Percentiles rank a stretch among this genome's conserved stretches.
These are phyloP conservation scores for Eruca vesicaria DNA, from an alignment of 441 rosid genomes.

Conservation along the genomic window DNA sequence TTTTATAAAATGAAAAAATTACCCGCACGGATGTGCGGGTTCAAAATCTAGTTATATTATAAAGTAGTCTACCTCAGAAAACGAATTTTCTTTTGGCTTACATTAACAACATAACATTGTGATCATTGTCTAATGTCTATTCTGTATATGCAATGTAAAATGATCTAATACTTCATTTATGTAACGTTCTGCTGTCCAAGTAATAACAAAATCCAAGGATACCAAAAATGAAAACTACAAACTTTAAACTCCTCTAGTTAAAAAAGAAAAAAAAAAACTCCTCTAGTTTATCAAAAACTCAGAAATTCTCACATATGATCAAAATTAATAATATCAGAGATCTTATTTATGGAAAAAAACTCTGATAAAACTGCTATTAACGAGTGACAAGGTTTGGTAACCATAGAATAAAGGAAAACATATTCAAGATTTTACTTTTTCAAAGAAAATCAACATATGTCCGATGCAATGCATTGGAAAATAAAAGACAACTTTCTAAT, in stretches of 20 bases:
- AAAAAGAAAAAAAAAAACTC: no score
- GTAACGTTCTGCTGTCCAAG: neutral
- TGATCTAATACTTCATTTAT: neutral
- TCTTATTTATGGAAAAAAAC: neutral
- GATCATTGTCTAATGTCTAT: neutral
- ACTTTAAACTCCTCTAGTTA: neutral
- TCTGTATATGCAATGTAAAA: neutral
- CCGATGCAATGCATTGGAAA: constrained; percentile 24
- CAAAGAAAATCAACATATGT: constrained; percentile 16
- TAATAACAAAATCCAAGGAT: neutral
- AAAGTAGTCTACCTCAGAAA: neutral
- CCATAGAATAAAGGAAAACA: neutral
- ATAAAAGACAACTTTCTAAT: constrained; percentile 12
- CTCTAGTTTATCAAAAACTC: neutral
- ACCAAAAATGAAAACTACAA: neutral
- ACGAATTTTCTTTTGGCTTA: neutral
- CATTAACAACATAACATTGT: neutral
- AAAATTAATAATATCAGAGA: neutral
- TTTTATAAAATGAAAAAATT: no score
- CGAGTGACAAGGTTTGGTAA: neutral
- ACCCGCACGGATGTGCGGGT: no score
- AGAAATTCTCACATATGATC: neutral
- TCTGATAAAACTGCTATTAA: neutral
- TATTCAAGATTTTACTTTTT: neutral
- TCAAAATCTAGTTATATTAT: no score